Evolutionary conservation across 257 asterid species (phyloP).

Genomic region (Hygrophila difformis): DNA sequence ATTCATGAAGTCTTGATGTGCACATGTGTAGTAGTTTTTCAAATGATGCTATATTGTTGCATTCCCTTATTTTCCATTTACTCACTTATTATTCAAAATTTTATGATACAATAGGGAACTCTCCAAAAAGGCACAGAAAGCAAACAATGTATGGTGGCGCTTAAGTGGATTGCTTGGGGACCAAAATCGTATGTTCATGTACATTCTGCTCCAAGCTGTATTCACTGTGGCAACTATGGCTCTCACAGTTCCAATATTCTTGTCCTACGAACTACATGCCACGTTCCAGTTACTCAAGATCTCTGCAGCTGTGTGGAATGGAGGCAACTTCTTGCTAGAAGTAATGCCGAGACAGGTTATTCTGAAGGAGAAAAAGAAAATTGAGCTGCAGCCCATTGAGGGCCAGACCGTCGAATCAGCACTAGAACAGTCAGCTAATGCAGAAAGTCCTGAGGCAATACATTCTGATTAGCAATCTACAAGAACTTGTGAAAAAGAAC

Average conservation of each 20-base stretch:
- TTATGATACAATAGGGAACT: no score
- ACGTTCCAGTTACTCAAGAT: slow-evolving; percentile 81
- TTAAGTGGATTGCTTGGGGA: slow-evolving; percentile 89
- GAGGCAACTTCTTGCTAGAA: slow-evolving; percentile 85
- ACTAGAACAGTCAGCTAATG: no score
- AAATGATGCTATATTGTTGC: background rate
- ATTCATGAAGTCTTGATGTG: background rate
- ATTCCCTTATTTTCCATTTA: background rate
- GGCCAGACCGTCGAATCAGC: no score
- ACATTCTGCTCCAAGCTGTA: slow-evolving; percentile 70
- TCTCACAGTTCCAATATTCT: slow-evolving; percentile 78
- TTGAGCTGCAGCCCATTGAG: slow-evolving; percentile 40
- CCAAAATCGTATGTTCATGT: slow-evolving; percentile 87
- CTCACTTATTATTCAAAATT: no score
- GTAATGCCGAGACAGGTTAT: slow-evolving; percentile 95
- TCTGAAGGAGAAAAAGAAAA: slow-evolving; percentile 70
- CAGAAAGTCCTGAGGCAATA: slow-evolving; percentile 32
- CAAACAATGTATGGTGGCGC: slow-evolving; percentile 91
- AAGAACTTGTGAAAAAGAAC: no score
- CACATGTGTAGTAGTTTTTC: background rate
- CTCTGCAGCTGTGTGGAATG: slow-evolving; percentile 85
- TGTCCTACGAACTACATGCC: slow-evolving; percentile 62
- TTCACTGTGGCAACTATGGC: slow-evolving; percentile 89
- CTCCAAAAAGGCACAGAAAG: slow-evolving; percentile 90
- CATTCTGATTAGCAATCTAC: background rate